A percentile compares a stretch with the other conserved stretches of the same genome.
These are phyloP conservation scores for Basipetospora chlamydospora DNA, from an alignment of 2,329 filamentous ascomycete species.

Conservation along the genomic window DNA sequence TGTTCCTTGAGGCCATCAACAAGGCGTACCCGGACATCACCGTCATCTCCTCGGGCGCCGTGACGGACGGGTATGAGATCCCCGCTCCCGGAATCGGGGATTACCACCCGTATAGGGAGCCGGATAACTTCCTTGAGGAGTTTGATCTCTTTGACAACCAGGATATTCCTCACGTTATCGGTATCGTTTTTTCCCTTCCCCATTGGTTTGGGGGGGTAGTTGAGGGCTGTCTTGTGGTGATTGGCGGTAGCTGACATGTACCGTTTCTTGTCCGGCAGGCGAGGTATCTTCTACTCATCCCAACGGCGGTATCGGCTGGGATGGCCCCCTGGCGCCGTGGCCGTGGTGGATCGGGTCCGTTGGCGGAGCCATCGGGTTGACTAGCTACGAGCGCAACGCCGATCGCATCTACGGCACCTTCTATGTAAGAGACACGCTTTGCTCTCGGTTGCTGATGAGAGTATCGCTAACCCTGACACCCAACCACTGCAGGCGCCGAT, in stretches of 20 bases:
- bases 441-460: too few species aligned
- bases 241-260: not conserved
- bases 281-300: constrained; percentile 38
- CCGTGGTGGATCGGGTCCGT: constrained; percentile 47
- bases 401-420: constrained; percentile 40
- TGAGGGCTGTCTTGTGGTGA: too few species aligned
- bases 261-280: constrained; percentile 14
- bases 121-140: constrained; percentile 31
- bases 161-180: constrained; percentile 17
- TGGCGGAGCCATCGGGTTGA: constrained; percentile 48
- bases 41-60: constrained; percentile 35
- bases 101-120: constrained; percentile 36
- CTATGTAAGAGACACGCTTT: constrained; percentile 25
- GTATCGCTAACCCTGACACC: not conserved
- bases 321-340: constrained; percentile 27
- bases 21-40: constrained; percentile 41
- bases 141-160: constrained; percentile 41
- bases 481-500: constrained; percentile 23
- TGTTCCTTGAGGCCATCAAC: constrained; percentile 45
- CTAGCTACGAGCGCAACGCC: constrained; percentile 51
- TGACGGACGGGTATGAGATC: constrained; percentile 25
- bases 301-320: constrained; percentile 34
- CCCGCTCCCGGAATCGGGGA: constrained; percentile 28
- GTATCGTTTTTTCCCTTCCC: not conserved
- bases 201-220: too few species aligned